Conservation (phyloP, 495 filamentous ascomycete genomes). For the Podospora conica region DNA sequence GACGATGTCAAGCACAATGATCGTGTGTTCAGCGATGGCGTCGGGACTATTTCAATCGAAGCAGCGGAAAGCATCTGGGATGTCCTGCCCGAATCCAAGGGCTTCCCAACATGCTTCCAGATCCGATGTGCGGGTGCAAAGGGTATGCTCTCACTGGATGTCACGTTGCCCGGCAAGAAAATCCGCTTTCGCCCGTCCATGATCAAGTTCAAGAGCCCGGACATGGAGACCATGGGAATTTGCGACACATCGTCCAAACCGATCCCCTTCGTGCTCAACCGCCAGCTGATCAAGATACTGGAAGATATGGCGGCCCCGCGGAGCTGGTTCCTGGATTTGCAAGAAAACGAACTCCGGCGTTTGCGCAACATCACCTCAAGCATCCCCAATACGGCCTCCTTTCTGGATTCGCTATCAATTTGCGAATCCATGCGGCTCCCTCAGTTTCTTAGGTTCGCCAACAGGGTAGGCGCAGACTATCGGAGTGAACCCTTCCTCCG, state of each 20-base stretch:
- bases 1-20: conserved; percentile 36
- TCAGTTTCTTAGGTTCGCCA: conserved; percentile 50
- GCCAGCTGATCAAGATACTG: conserved; percentile 73
- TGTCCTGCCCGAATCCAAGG: conserved; percentile 34
- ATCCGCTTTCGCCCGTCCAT: conserved; percentile 64
- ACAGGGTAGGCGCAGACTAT: conserved; percentile 53
- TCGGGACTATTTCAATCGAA: conserved; percentile 60
- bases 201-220: conserved; percentile 63
- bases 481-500: conserved; percentile 59
- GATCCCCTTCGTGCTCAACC: conserved; percentile 64
- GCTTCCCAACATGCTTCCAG: conserved; percentile 59
- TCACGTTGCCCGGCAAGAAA: conserved; percentile 43
- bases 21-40: conserved; percentile 72
- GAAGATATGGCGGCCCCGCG: conserved; percentile 59
- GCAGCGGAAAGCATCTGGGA: conserved; percentile 50
- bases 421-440: conserved; percentile 50
- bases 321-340: conserved; percentile 54
- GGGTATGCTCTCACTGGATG: conserved; percentile 66
- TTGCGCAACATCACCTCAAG: conserved; percentile 51
- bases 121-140: conserved; percentile 67
- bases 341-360: conserved; percentile 48
- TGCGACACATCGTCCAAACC: conserved; percentile 61
- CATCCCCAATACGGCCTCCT: conserved; percentile 53
- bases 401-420: conserved; percentile 52
- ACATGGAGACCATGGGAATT: conserved; percentile 58